Evolutionary conservation across 2,329 filamentous ascomycete species (phyloP), one percentile per base, ranked within the genome.

Genomic region (Hypoxylon sp.): DNA sequence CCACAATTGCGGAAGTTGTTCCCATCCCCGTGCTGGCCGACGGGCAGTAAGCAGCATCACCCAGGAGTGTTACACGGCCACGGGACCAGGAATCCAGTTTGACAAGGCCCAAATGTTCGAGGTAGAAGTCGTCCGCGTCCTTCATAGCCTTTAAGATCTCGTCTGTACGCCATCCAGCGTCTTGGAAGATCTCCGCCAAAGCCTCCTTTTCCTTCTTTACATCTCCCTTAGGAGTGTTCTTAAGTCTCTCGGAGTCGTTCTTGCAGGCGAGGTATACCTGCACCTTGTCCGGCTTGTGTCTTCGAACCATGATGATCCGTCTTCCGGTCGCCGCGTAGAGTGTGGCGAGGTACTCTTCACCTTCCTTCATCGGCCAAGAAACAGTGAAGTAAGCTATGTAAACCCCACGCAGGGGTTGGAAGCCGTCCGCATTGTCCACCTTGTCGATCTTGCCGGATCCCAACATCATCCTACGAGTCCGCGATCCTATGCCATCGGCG

Each of bases 401-500:
- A 13, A 76, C 5, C 1, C 72, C 74, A 1, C 62, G 36, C 28
- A 80, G 69, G 0, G 73, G 69, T 2, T 72, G 25, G n/a, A 77
- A 68, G 0, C 70, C 68, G 9, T 80, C 76, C 0, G 71, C 59
- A 14, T 56, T 48, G 14, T 72, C 38, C 17, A 21, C 38, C 38
- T 43, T 21, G 38, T 43, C 38, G 38, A 11, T 43, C 7, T 43
- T 43, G 38, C 38, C 71, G 0, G 73, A 38, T 2, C 73, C 76
- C 0, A 84, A 69, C 68, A 84, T 81, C 52, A 80, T 78, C 50
- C 75, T 80, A 17, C 86, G 80, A 2, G 82, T 82, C 30, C 79
- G 81, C 0, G 86, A 89, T 4, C 82, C 78, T 46, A 85, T 81
- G 0, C 87, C 87, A 63, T 89, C 87, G 2, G 86, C 86, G 5